phyloP scores from a whole-genome alignment of 306 rosid genomes.

The Styphnolobium japonicum region DNA sequence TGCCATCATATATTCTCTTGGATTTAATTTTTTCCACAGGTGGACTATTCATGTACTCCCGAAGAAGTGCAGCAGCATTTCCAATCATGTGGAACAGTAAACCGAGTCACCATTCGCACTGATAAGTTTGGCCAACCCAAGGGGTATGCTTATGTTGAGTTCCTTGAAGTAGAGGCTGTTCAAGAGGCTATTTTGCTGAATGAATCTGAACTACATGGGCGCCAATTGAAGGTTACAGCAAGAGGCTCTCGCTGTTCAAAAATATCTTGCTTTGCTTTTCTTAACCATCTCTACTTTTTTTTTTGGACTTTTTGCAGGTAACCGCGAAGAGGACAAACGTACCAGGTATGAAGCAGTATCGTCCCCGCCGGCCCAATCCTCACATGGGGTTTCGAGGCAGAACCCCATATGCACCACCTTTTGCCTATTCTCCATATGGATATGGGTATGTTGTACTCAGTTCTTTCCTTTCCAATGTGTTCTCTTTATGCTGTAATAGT shows the following conservation, averaged over 20 bases:
- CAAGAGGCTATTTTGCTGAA: constrained; percentile 73
- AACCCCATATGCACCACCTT: constrained; percentile 57
- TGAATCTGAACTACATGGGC: constrained; percentile 86
- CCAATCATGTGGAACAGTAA: constrained; percentile 79
- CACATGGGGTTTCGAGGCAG: constrained; percentile 61
- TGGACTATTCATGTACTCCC: constrained; percentile 77
- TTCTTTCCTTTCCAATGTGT: not conserved
- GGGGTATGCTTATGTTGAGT: constrained; percentile 90
- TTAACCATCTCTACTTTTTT: not conserved
- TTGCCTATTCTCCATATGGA: constrained; percentile 65
- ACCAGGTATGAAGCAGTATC: constrained; percentile 84
- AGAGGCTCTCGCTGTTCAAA: not conserved
- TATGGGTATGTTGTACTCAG: constrained; percentile 53
- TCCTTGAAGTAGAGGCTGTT: constrained; percentile 74
- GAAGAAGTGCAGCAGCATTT: constrained; percentile 94
- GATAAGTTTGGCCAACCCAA: constrained; percentile 90
- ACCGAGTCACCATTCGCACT: constrained; percentile 80
- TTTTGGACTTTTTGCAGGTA: constrained; percentile 39
- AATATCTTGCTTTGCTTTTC: not conserved
- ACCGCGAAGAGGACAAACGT: constrained; percentile 72
- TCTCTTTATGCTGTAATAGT: not conserved
- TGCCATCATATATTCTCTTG: not conserved
- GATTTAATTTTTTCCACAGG: constrained; percentile 44
- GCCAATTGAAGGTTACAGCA: constrained; percentile 68
- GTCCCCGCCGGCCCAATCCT: constrained; percentile 68